A percentile compares a stretch with the other conserved stretches of the same genome.
Evolutionary conservation across 371 early-diverging fungal species (phyloP).

Genomic region (Syncephalastrum sp.): DNA sequence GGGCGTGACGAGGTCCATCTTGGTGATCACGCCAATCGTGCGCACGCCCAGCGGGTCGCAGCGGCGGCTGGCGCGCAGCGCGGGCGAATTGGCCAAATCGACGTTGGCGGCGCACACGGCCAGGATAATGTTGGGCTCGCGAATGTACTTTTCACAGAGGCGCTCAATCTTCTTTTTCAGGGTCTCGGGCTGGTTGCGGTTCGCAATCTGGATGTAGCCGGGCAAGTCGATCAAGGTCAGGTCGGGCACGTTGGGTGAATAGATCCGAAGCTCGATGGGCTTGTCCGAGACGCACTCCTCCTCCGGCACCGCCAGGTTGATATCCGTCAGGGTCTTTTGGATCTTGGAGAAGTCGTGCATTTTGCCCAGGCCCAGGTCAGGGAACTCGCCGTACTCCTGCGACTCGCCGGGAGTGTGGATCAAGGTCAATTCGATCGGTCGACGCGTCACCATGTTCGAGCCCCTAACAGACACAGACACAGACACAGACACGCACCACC

Average conservation of each 20-base stretch:
- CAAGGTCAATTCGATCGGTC: constrained; percentile 98
- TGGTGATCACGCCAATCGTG: constrained; percentile 99
- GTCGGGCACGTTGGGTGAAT: constrained; percentile 94
- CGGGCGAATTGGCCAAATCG: constrained; percentile 98
- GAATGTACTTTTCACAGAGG: constrained; percentile 92
- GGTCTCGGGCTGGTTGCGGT: constrained; percentile 89
- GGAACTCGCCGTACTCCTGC: constrained; percentile 95
- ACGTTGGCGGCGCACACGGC: constrained; percentile 98
- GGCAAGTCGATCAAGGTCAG: constrained; percentile 98
- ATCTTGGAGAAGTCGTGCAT: constrained; percentile 85
- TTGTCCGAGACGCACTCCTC: constrained; percentile 89
- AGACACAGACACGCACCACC: background rate
- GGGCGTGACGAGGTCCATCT: constrained; percentile 97
- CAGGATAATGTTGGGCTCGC: constrained; percentile 93
- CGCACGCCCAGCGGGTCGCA: constrained; percentile 93
- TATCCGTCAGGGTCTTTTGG: constrained; percentile 86
- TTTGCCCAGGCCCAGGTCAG: constrained; percentile 86
- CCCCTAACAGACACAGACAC: constrained; percentile 58
- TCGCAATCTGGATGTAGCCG: constrained; percentile 97
- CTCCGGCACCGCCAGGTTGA: constrained; percentile 93
- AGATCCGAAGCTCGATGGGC: constrained; percentile 94
- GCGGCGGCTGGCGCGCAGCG: constrained; percentile 88
- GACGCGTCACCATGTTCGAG: constrained; percentile 96
- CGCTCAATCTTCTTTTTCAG: constrained; percentile 93
- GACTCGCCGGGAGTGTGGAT: constrained; percentile 85